A percentile compares a stretch with the other conserved stretches of the same genome.
phyloP scores from a whole-genome alignment of 75 land plant genomes.

The Gnetum montanum region DNA sequence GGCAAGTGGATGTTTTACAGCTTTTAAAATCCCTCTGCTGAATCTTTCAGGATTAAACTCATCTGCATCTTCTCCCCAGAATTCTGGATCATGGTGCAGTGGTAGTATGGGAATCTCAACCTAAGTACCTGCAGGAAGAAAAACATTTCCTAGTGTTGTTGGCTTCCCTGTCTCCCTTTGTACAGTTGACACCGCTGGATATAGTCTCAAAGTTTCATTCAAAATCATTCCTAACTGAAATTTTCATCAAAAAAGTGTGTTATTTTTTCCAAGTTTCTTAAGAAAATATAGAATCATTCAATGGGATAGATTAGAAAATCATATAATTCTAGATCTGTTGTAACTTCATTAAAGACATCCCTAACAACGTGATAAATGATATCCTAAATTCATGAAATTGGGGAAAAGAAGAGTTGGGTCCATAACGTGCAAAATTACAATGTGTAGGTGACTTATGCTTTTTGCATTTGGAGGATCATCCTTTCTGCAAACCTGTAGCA shows the following conservation, averaged over 20 bases:
- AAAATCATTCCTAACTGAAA: constrained; percentile 43
- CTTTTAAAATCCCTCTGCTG: constrained; percentile 15
- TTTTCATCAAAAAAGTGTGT: constrained; percentile 4
- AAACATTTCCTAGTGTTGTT: constrained; percentile 18
- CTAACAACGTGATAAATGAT: background rate
- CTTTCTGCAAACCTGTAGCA: constrained; percentile 23
- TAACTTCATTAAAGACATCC: background rate
- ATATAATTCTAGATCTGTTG: too few relatives aligned
- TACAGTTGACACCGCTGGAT: constrained; percentile 23
- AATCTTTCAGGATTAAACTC: constrained; percentile 58
- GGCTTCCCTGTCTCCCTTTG: constrained; percentile 16
- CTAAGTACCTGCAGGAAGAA: constrained; percentile 26
- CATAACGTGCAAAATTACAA: constrained; percentile 41
- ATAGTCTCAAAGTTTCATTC: constrained; percentile 39
- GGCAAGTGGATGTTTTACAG: too few relatives aligned
- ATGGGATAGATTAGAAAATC: too few relatives aligned
- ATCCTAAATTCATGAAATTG: too few relatives aligned
- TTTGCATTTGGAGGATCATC: constrained; percentile 19
- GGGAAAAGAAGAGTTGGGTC: background rate
- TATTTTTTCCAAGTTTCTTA: too few relatives aligned
- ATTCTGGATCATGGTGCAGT: constrained; percentile 32
- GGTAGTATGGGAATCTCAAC: constrained; percentile 28
- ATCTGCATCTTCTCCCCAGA: constrained; percentile 51
- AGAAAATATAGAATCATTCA: too few relatives aligned
- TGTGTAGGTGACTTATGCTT: constrained; percentile 33